These are phyloP conservation scores for Hyphopichia fennica DNA, from an alignment of 1,139 yeast genomes.

Conservation along the genomic window DNA sequence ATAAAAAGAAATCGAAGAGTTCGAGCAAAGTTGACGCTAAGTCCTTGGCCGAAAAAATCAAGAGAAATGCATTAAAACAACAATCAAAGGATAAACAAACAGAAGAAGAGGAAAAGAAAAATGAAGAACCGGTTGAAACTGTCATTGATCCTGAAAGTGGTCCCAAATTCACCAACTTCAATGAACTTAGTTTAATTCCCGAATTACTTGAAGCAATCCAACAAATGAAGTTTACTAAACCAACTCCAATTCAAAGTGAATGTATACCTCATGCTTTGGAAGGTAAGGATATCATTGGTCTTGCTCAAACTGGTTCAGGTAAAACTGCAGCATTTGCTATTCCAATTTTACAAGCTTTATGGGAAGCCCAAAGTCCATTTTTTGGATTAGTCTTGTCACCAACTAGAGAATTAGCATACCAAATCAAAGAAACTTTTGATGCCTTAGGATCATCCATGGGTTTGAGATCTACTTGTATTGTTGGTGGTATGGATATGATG, in stretches of 20 bases:
- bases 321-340: slow-evolving; percentile 86
- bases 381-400: slow-evolving; percentile 93
- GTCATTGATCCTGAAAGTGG: slow-evolving; percentile 20
- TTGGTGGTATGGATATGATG: slow-evolving; percentile 99
- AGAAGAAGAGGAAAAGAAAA: slow-evolving; percentile 6
- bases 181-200: slow-evolving; percentile 67
- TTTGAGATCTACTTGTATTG: slow-evolving; percentile 78
- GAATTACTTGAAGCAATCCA: slow-evolving; percentile 81
- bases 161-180: slow-evolving; percentile 43
- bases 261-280: slow-evolving; percentile 89
- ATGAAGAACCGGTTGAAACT: slow-evolving; percentile 5
- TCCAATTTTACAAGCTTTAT: slow-evolving; percentile 86
- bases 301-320: slow-evolving; percentile 85
- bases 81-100: slow-evolving; percentile 14
- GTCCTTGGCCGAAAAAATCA: slow-evolving; percentile 51
- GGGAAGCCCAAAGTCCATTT: slow-evolving; percentile 86
- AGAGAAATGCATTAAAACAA: slow-evolving; percentile 49
- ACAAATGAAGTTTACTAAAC: slow-evolving; percentile 60
- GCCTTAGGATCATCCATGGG: slow-evolving; percentile 94
- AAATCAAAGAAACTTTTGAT: slow-evolving; percentile 92
- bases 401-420: slow-evolving; percentile 95
- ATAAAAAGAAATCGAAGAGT: slow-evolving; percentile 13
- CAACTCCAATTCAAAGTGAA: slow-evolving; percentile 91
- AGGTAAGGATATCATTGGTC: slow-evolving; percentile 80
- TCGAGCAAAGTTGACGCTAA: slow-evolving; percentile 25